Percentiles rank a stretch among this genome's conserved stretches.
These are phyloP conservation scores for Oehlia diaphana DNA, from an alignment of 192 early-diverging fungal species.

Conservation along the genomic window DNA sequence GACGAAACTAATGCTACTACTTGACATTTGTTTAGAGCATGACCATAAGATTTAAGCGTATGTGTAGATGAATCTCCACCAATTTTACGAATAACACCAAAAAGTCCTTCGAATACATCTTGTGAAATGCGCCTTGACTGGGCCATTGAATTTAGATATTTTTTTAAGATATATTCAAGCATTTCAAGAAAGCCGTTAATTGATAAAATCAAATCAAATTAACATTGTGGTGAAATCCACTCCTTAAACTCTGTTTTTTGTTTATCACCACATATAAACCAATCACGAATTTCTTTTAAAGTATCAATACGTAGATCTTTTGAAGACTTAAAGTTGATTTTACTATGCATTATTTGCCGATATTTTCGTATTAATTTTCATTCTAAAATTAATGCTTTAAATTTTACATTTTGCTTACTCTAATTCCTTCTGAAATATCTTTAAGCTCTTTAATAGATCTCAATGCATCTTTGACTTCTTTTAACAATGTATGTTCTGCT, in stretches of 20 bases:
- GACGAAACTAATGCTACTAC: neutral
- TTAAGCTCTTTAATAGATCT: neutral
- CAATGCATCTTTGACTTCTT: neutral
- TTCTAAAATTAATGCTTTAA: no score
- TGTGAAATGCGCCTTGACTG: no score
- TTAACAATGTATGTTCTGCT: neutral
- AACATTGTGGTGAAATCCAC: no score
- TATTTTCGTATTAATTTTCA: neutral
- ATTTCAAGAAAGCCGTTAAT: no score
- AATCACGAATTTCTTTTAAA: neutral
- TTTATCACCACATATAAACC: neutral
- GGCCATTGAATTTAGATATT: no score
- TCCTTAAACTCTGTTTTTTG: neutral
- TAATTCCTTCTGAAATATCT: neutral
- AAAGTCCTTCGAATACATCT: no score
- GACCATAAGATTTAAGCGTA: neutral
- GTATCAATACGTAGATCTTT: neutral
- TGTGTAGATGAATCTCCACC: neutral
- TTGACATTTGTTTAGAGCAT: neutral
- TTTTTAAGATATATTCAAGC: no score
- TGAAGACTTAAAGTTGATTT: neutral
- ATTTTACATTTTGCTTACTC: no score
- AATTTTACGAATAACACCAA: no score
- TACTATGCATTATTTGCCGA: neutral
- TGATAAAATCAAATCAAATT: no score